Evolutionary conservation across 1,284 basidiomycete species (phyloP).

Genomic region (Phellopilus nigrolimitatus): DNA sequence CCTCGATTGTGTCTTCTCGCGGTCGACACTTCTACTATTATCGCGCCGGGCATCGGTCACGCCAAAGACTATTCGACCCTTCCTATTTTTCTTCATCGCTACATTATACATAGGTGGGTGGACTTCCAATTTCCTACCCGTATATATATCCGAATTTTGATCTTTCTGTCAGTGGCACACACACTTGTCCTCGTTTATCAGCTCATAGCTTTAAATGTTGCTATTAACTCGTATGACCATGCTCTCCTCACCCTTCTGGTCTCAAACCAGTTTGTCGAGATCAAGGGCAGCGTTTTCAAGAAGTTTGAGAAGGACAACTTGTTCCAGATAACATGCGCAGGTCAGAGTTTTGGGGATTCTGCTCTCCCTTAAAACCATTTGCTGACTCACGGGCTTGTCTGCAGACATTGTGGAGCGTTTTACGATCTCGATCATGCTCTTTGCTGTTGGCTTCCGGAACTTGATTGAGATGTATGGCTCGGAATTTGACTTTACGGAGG

Average conservation of each 20-base stretch:
- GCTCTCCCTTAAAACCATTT: background rate
- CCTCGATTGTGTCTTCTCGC: constrained; percentile 92
- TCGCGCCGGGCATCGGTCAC: constrained; percentile 57
- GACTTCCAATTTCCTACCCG: background rate
- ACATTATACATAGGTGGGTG: constrained; percentile 78
- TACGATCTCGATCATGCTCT: constrained; percentile 87
- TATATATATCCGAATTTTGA: background rate
- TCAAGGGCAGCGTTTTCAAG: constrained; percentile 99
- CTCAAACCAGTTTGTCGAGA: constrained; percentile 99
- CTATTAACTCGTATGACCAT: constrained; percentile 98
- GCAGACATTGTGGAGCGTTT: constrained; percentile 98
- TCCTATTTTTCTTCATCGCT: constrained; percentile 83
- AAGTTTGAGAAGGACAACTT: constrained; percentile 99
- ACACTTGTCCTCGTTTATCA: constrained; percentile 97
- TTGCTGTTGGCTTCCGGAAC: constrained; percentile 90
- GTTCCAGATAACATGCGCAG: constrained; percentile 98
- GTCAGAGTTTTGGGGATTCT: constrained; percentile 39
- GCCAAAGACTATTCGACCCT: constrained; percentile 65
- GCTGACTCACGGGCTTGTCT: constrained; percentile 1
- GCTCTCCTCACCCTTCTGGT: constrained; percentile 91
- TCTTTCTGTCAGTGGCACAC: constrained; percentile 64
- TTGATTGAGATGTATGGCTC: constrained; percentile 92
- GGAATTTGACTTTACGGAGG: constrained; percentile 71
- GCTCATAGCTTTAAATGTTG: constrained; percentile 92
- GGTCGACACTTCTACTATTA: constrained; percentile 80